A percentile compares a stretch with the other conserved stretches of the same genome.
These are phyloP conservation scores for Heritiera fomes DNA, from an alignment of 345 rosid genomes.

Conservation along the genomic window DNA sequence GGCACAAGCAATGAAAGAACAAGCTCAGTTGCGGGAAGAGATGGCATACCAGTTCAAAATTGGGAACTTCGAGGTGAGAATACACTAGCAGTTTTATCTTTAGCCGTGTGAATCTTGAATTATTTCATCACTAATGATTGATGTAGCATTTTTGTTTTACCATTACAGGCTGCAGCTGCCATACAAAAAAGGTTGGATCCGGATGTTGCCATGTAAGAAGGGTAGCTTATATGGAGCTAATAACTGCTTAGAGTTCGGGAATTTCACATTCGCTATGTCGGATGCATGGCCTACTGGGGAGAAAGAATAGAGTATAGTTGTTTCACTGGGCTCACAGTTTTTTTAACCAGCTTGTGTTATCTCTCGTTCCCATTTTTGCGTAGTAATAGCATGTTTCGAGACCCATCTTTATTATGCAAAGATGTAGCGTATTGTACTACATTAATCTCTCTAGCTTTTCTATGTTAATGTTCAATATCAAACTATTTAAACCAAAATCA, in stretches of 20 bases:
- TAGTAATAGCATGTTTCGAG: background rate
- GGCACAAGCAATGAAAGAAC: conserved; percentile 54
- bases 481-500: no score
- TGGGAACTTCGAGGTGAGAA: conserved; percentile 78
- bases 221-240: background rate
- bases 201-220: conserved; percentile 54
- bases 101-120: background rate
- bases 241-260: background rate
- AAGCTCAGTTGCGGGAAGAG: conserved; percentile 85
- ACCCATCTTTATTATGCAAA: background rate
- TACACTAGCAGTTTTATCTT: background rate
- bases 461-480: no score
- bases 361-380: background rate
- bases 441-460: no score
- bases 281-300: background rate
- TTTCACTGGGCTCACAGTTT: background rate
- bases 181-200: conserved; percentile 78
- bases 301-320: background rate
- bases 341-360: background rate
- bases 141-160: background rate
- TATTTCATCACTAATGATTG: background rate
- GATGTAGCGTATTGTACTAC: background rate
- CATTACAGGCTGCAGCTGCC: conserved; percentile 60
- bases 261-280: background rate
- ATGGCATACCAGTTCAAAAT: conserved; percentile 91